These are phyloP conservation scores for Helicostylum pulchrum DNA, from an alignment of 192 early-diverging fungal genomes.

Conservation along the genomic window DNA sequence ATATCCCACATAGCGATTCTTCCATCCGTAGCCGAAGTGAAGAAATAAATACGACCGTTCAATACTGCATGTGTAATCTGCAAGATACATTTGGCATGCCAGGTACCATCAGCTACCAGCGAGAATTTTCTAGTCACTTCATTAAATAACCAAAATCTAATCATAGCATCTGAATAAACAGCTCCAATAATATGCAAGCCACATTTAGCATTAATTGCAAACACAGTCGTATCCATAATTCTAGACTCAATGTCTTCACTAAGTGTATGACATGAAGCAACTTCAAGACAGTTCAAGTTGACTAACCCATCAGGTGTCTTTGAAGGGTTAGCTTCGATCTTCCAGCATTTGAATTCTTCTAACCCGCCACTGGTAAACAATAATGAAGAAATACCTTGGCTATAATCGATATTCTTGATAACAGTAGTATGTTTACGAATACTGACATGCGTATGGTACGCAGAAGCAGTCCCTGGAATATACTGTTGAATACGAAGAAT, in stretches of 20 bases:
- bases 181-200: slow-evolving; percentile 58
- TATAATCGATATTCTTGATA: slow-evolving; percentile 46
- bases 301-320: slow-evolving; percentile 14
- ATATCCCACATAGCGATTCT: slow-evolving; percentile 53
- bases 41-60: slow-evolving; percentile 42
- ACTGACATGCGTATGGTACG: slow-evolving; percentile 14
- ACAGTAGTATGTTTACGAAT: slow-evolving; percentile 55
- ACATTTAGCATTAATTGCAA: slow-evolving; percentile 19
- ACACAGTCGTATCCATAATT: slow-evolving; percentile 72
- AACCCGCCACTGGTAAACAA: slow-evolving; percentile 63
- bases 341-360: slow-evolving; percentile 67
- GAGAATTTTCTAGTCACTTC: slow-evolving; percentile 46
- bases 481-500: slow-evolving; percentile 54
- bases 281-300: slow-evolving; percentile 46
- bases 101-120: slow-evolving; percentile 44
- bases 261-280: slow-evolving; percentile 38
- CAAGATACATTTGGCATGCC: slow-evolving; percentile 64
- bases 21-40: slow-evolving; percentile 56
- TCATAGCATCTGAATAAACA: slow-evolving; percentile 70
- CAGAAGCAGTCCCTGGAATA: slow-evolving; percentile 20
- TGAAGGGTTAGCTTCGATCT: slow-evolving; percentile 29
- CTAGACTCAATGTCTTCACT: slow-evolving; percentile 60
- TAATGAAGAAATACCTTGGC: slow-evolving; percentile 32
- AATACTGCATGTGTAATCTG: slow-evolving; percentile 48
- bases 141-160: slow-evolving; percentile 62